phyloP scores from a whole-genome alignment of 225 moss, liverwort and hornwort genomes.

The Takakia lepidozioides region DNA sequence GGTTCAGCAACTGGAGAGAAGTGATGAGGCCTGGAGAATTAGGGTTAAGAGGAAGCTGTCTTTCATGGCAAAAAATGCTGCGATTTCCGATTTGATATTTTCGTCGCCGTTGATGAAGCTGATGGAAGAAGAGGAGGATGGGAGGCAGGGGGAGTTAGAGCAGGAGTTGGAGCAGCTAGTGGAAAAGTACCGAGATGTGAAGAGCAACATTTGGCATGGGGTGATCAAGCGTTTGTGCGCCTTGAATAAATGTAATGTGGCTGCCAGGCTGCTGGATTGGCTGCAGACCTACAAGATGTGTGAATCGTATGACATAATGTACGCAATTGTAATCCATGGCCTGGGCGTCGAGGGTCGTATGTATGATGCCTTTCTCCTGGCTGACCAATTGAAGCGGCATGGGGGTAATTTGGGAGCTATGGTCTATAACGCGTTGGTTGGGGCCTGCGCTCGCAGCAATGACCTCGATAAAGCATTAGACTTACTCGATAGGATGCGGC shows the following conservation, averaged over 20 bases:
- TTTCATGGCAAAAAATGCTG: no score
- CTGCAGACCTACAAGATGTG: constrained; percentile 21
- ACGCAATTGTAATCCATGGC: constrained; percentile 56
- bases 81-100: no score
- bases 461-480: constrained; percentile 42
- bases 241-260: constrained; percentile 33
- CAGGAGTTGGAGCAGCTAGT: constrained; percentile 16
- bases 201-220: constrained; percentile 51
- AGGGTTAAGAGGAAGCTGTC: no score
- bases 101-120: no score
- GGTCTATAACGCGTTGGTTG: constrained; percentile 58
- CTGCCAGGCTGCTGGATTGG: constrained; percentile 40
- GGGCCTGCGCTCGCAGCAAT: constrained; percentile 42
- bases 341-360: constrained; percentile 46
- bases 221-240: constrained; percentile 43
- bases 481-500: constrained; percentile 58
- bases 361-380: constrained; percentile 47
- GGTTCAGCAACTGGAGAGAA: no score
- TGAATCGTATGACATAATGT: constrained; percentile 35
- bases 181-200: constrained; percentile 21
- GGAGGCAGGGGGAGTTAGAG: constrained; percentile 7
- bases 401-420: constrained; percentile 31
- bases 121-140: constrained; percentile 23
- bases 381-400: constrained; percentile 28
- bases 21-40: no score